Base-by-base conservation (phyloP, 2,329 filamentous ascomycete genomes). In the Geoglossum cookeanum region DNA sequence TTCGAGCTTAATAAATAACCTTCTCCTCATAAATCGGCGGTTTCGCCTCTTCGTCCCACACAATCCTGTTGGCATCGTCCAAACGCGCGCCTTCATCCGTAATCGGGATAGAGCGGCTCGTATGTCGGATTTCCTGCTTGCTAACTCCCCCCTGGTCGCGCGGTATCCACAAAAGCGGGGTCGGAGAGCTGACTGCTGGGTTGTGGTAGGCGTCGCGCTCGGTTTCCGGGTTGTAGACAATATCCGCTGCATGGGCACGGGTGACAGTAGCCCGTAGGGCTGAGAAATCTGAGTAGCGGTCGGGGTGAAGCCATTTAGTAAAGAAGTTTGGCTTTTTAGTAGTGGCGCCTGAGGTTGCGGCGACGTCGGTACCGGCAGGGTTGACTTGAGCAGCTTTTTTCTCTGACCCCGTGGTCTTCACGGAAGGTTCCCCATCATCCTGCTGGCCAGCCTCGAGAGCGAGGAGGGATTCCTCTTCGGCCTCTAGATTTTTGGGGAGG, bases 91-190 rank as follows among this genome's bases (percentile, higher is more conserved):
- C 84, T 62, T 87, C 84, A 62, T 95, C 88, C 0, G 85, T 90
- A 61, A 94, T 91, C 1, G 83, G 79, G 33, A 88, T 85, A 35
- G 86, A 77, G 64, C 78, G 79, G 62, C 74, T 74, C 0, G 85
- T 85, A 63, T 92, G 85, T 11, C 74, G 74, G 56, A 92, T 75
- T 69, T 94, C 89, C 66, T 94, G 85, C 63, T 76, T 76, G 57
- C 82, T 87, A 47, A 95, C 78, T 8, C 87, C 85, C 29, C 81
- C 78, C 1, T 76, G 70, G 64, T 95, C 89, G 58, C 79, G 75
- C 0, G 89, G 87, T 57, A 95, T 85, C 89, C 89, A 95, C n/a
- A 95, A 74, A 33, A 87, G 71, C 1, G 86, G 85, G 1, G 78
- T 69, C 62, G 75, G 62, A 60, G 79, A 74, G 29, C 69, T 78